Base-by-base conservation (phyloP, 768 basidiomycete species). In the Pulveroboletus sp. region DNA sequence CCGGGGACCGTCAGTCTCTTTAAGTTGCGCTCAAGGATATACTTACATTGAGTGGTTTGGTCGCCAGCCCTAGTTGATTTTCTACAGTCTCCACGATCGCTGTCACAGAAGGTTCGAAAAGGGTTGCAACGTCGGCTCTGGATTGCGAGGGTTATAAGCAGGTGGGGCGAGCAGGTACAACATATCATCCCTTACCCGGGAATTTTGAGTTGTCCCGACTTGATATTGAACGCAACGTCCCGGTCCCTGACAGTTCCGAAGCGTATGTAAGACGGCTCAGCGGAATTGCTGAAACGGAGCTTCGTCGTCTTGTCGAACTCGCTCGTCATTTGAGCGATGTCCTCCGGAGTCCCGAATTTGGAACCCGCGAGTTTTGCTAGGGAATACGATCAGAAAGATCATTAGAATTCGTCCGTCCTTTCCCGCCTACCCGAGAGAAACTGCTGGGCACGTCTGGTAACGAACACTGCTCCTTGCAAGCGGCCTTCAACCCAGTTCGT, bases 291-390 rank as follows among this genome's bases (percentile, higher is more conserved):
- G 54, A 80, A 81, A 14, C 70, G 63, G 1, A 73, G 59, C 47
- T 79, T 81, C 2, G 77, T 74, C 2, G 71, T 68, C 49, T 69
- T 73, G 54, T 80, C 78, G 47, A 80, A 81, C 37, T 63, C 66
- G 11, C 57, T 53, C 6, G 63, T 59, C 50, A 80, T 77, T 30
- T 76, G 63, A 19, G 67, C 59, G 22, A 79, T 49, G 43, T 78
- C 76, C 13, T 74, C 74, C 0, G 56, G 43, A 36, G 55, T 55
- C 13, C 68, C 68, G 17, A 68, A 80, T 22, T 64, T 63, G 2
- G 76, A 77, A 10, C 71, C 69, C 16, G 46, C 46, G 5, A 81
- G 67, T 50, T 69, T 71, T 22, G 50, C 77, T 80, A 24, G 29
- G n/a, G 6, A 14, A 39, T n/a, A 24, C 39, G 30, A 43, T 44